Evolutionary conservation across 2,329 filamentous ascomycete species (phyloP).

Genomic region (Chalara sp.): DNA sequence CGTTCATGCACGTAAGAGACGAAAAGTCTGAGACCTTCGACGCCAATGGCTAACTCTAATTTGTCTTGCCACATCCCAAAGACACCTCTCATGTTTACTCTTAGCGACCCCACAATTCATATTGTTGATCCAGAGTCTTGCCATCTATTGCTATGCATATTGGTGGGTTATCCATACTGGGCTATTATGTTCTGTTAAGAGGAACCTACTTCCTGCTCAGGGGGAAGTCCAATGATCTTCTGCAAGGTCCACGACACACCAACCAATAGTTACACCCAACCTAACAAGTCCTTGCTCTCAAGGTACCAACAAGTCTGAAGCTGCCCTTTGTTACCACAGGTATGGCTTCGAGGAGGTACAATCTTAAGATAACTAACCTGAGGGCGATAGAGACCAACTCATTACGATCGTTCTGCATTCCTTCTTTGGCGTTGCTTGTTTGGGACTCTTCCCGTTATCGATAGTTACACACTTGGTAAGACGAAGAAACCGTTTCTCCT

Average conservation of each 20-base stretch:
- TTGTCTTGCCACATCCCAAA: constrained; percentile 24
- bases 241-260: constrained; percentile 16
- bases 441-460: background rate
- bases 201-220: constrained; percentile 12
- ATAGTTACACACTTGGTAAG: background rate
- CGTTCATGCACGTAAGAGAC: background rate
- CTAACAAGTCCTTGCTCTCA: background rate
- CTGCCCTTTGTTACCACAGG: background rate
- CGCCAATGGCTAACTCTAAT: constrained; percentile 36
- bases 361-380: background rate
- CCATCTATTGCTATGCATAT: background rate
- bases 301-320: background rate
- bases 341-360: background rate
- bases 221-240: constrained; percentile 11
- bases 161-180: background rate
- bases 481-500: background rate
- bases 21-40: background rate
- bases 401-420: background rate
- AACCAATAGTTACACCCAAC: background rate
- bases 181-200: background rate
- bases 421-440: background rate
- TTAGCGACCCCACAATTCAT: background rate
- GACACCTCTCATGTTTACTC: background rate
- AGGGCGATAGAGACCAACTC: background rate
- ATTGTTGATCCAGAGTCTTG: background rate